Conservation (phyloP, 495 filamentous ascomycete species). For the Clohesyomyces aquaticus region DNA sequence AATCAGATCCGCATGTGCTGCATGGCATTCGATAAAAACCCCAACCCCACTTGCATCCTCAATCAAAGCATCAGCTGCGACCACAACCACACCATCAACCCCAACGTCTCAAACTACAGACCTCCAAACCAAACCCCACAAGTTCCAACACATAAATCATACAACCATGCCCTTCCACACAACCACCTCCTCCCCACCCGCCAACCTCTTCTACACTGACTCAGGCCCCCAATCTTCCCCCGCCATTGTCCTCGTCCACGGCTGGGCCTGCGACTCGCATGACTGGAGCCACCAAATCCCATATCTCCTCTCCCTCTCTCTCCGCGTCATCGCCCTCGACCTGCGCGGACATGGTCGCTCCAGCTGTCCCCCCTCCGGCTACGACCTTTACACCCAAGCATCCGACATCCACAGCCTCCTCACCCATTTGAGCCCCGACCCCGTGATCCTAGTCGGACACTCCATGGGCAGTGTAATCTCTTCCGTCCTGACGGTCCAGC, state of each 20-base stretch:
- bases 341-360: constrained; percentile 32
- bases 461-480: constrained; percentile 32
- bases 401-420: constrained; percentile 17
- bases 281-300: constrained; percentile 34
- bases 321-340: constrained; percentile 31
- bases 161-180: background rate
- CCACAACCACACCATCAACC: too few relatives aligned
- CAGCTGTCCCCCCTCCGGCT: constrained; percentile 10
- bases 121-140: too few relatives aligned
- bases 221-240: background rate
- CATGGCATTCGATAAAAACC: too few relatives aligned
- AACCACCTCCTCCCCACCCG: background rate
- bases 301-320: constrained; percentile 7
- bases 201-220: constrained; percentile 27
- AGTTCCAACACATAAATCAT: too few relatives aligned
- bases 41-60: too few relatives aligned
- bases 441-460: constrained; percentile 28
- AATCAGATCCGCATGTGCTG: too few relatives aligned
- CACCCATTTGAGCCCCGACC: constrained; percentile 10
- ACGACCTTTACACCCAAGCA: constrained; percentile 4
- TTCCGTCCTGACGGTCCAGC: constrained; percentile 18
- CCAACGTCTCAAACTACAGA: too few relatives aligned
- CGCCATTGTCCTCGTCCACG: constrained; percentile 26
- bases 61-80: too few relatives aligned
- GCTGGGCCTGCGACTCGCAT: constrained; percentile 31